Evolutionary conservation across 768 basidiomycete species (phyloP), one percentile per base, ranked within the genome.

Genomic region (Amanita jacksonii): DNA sequence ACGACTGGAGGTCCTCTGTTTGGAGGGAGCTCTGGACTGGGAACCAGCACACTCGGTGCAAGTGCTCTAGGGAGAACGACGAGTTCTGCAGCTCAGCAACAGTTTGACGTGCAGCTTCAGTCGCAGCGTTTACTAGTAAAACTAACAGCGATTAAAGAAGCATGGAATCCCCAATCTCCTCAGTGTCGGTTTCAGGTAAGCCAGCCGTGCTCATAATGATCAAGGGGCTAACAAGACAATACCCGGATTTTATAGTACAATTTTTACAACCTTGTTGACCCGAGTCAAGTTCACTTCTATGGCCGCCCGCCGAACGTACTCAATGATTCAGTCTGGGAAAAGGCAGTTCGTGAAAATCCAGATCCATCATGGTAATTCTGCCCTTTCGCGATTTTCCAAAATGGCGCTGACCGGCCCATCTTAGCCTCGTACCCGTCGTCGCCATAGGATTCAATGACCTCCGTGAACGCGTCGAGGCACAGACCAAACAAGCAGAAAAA

Each of bases 261-360:
- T 50, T 92, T 92, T 52, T 91, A 92, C 58, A 91, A 90, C 52
- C 64, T 86, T 10, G 85, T 90, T 3, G 78, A 84, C 52, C 84
- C 85, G 0, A 66, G 64, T 4, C 70, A 80, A 51, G 76, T 84
- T 2, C 67, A 64, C 20, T 51, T 79, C 41, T 92, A 85, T 49
- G 79, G 74, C 5, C 77, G 84, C 12, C 88, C 89, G 9, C 58
- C 68, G 10, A 86, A 86, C 52, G 79, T 79, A 9, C 72, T 74
- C 4, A 81, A 85, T 37, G 84, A 88, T 34, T 66, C 66, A 7
- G 52, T 80, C 34, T 91, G 88, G 88, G 75, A 83, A 54, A 82
- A 82, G 56, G 88, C 88, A 5, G 64, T 77, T 1, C 66, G 75
- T 39, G 87, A 89, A 56, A 91, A 90, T 51, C 89, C 89, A 0